Conservation (phyloP, 2,329 filamentous ascomycete species). For the Penicillium janthinellum region DNA sequence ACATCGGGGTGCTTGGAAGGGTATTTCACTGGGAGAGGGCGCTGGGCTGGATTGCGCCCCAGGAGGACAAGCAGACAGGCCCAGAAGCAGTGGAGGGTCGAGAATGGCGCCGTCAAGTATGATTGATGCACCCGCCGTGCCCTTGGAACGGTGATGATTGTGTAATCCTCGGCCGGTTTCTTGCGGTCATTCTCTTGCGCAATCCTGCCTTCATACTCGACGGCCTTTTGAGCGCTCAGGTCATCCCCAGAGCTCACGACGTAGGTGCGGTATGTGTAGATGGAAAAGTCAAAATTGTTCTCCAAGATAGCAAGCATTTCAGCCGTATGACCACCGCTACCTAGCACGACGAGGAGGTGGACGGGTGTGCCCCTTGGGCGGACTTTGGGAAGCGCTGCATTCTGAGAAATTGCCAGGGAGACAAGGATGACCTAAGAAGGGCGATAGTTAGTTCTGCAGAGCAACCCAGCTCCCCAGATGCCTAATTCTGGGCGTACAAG, state of each 20-base stretch:
- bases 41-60: conserved; percentile 40
- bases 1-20: conserved; percentile 64
- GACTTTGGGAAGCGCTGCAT: conserved; percentile 31
- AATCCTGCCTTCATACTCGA: conserved; percentile 60
- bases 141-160: conserved; percentile 69
- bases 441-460: conserved; percentile 10
- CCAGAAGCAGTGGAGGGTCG: conserved; percentile 65
- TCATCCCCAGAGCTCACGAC: conserved; percentile 75
- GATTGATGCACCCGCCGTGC: conserved; percentile 82
- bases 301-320: conserved; percentile 89
- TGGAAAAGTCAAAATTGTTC: conserved; percentile 51
- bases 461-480: neutral
- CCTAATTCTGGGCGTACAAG: conserved; percentile 11
- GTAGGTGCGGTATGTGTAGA: conserved; percentile 73
- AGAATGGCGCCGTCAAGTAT: conserved; percentile 70
- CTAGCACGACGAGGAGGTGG: conserved; percentile 79
- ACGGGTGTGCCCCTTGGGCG: conserved; percentile 40
- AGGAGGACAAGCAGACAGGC: conserved; percentile 62
- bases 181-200: neutral
- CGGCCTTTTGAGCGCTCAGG: conserved; percentile 66
- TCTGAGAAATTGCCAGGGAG: conserved; percentile 35
- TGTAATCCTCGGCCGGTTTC: conserved; percentile 45
- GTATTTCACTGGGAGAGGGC: conserved; percentile 20
- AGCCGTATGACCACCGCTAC: conserved; percentile 90
- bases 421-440: conserved; percentile 28